A percentile compares a stretch with the other conserved stretches of the same genome.
Evolutionary conservation across 345 rosid species (phyloP).

Genomic region (Populus alba): DNA sequence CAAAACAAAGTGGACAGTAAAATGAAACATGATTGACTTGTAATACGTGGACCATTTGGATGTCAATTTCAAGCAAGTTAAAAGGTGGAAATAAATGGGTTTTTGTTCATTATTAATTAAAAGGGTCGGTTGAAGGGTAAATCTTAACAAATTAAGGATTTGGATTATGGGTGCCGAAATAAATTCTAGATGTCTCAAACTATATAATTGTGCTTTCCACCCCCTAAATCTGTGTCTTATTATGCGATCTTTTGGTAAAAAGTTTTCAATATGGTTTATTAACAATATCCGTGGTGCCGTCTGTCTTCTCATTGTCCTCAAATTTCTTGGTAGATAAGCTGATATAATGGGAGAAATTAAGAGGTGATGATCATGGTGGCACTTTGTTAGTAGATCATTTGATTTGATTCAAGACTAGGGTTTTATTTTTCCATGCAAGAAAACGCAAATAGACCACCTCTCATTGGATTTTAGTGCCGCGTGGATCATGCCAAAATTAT

Average conservation of each 20-base stretch:
- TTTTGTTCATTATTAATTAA: not conserved
- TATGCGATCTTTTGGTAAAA: slow-evolving; percentile 1
- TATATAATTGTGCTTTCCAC: slow-evolving; percentile 26
- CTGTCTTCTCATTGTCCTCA: not conserved
- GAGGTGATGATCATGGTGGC: slow-evolving; percentile 3
- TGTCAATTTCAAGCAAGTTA: not conserved
- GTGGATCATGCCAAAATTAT: slow-evolving; percentile 10
- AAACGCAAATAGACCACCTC: slow-evolving; percentile 20
- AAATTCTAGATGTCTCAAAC: not conserved
- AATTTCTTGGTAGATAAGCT: slow-evolving; percentile 2
- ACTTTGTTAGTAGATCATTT: slow-evolving; percentile 7
- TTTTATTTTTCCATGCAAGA: slow-evolving; percentile 29
- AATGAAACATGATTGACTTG: not conserved
- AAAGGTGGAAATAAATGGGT: not conserved
- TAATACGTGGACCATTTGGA: not conserved
- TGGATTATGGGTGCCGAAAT: slow-evolving; percentile 19
- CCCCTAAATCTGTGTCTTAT: slow-evolving; percentile 22
- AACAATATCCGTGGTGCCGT: slow-evolving; percentile 9
- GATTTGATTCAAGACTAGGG: not conserved
- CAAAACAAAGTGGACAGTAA: not conserved
- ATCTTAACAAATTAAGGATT: not conserved
- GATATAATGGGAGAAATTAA: not conserved
- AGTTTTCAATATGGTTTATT: not conserved
- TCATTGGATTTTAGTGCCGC: slow-evolving; percentile 15
- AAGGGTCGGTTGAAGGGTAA: slow-evolving; percentile 15